Evolutionary conservation across 176 grass and related monocot genomes (phyloP).

Genomic region (Juncus inflexus): DNA sequence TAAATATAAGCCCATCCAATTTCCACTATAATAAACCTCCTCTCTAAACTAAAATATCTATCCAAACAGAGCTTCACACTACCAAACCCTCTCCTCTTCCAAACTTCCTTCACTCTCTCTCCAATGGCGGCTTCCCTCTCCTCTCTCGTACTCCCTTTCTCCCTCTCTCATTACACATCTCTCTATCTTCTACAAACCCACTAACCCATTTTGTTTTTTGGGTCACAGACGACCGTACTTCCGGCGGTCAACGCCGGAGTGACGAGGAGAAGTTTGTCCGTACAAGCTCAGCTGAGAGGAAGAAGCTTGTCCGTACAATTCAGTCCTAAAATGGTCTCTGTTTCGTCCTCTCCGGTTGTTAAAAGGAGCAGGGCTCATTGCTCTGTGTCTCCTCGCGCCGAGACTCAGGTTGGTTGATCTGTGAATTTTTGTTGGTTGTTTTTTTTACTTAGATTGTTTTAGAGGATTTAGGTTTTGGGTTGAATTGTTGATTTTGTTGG

Average conservation of each 20-base stretch:
- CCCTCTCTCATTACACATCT: background rate
- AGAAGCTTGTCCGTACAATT: background rate
- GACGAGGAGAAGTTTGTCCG: background rate
- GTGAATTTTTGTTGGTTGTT: background rate
- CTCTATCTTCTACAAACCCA: background rate
- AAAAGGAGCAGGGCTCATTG: slow-evolving; percentile 13
- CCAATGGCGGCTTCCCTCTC: slow-evolving; percentile 28
- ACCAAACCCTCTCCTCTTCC: background rate
- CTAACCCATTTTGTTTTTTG: background rate
- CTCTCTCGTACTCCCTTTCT: slow-evolving; percentile 11
- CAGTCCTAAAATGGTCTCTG: slow-evolving; percentile 11
- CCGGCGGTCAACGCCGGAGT: background rate
- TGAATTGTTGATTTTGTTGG: background rate
- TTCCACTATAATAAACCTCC: no score
- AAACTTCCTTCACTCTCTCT: background rate
- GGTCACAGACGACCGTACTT: slow-evolving; percentile 17
- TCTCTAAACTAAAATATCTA: no score
- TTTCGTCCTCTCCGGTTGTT: slow-evolving; percentile 5
- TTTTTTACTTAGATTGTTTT: background rate
- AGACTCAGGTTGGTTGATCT: slow-evolving; percentile 13
- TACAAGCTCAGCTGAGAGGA: slow-evolving; percentile 20
- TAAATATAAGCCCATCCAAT: no score
- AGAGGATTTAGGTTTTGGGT: background rate
- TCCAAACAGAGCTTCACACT: no score
- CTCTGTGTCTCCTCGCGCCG: slow-evolving; percentile 23